Base-by-base conservation (phyloP, 202 grass and related monocot species). In the Setaria italica region DNA sequence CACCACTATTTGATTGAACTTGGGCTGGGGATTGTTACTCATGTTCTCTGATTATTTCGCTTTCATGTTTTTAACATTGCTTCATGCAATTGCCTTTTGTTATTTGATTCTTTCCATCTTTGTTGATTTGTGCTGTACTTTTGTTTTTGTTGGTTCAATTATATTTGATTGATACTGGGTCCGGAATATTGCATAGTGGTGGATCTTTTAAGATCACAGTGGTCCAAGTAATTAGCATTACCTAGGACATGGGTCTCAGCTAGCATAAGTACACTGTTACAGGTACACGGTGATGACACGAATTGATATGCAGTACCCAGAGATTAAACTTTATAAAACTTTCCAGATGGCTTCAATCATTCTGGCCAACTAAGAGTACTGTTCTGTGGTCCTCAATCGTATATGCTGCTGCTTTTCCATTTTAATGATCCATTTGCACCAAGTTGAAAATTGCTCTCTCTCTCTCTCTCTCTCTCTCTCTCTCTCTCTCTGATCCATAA, bases 31-130 rank as follows among this genome's bases (percentile, higher is more conserved):
- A 65, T n/a, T 20, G 62, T 43, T 76, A 68, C 8, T 39, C n/a
- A 33, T 66, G 29, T 58, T 59, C 1, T 82, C 4, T 66, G 16
- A 73, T 67, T 71, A 21, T 66, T 83, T 7, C 32, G 42, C 4
- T 69, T 72, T 37, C 16, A 46, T 63, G 15, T 59, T 67, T 51
- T 86, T 53, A 9, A 19, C 2, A 32, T 68, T 83, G 69, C 80
- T 74, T 79, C 62, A 34, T 59, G 77, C 19, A 46, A 81, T 62
- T 60, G 17, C 75, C n/a, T 74, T 54, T 8, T 69, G 34, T 74
- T 55, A 19, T 19, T 75, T 47, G 14, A 5, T 87, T 67, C 55
- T 42, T 43, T 54, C 15, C 47, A n/a, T 19, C 34, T 25, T 13
- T 87, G 46, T 83, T 72, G 9, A 30, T 71, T 65, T 60, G 33